Evolutionary conservation across 2,329 filamentous ascomycete genomes (phyloP).

Genomic region (Didymella sp.): DNA sequence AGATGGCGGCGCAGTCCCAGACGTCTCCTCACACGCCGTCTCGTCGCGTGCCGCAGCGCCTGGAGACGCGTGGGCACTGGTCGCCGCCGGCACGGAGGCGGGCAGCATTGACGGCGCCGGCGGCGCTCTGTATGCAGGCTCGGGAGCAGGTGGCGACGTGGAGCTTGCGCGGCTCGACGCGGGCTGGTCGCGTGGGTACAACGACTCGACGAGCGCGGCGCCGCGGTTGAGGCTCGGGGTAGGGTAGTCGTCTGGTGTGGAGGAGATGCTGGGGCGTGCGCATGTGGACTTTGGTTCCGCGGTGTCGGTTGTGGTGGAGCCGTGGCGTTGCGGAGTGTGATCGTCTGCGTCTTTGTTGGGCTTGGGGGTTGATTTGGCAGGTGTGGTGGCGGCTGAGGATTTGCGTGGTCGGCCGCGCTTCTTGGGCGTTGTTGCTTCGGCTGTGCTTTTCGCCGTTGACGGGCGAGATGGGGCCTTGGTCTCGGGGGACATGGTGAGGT

Average conservation of each 20-base stretch:
- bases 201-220: constrained; percentile 8
- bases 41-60: background rate
- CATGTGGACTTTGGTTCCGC: background rate
- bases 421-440: constrained; percentile 11
- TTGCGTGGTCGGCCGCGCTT: constrained; percentile 25
- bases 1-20: background rate
- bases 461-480: constrained; percentile 4
- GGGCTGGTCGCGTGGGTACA: constrained; percentile 5
- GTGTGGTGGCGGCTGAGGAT: constrained; percentile 14
- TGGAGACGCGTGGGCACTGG: background rate
- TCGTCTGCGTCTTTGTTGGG: background rate
- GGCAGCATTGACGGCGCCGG: background rate
- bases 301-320: background rate
- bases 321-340: background rate
- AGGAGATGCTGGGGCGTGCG: background rate
- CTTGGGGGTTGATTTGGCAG: constrained; percentile 1
- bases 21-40: background rate
- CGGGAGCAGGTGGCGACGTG: background rate
- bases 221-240: constrained; percentile 3
- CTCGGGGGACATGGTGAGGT: constrained; percentile 1
- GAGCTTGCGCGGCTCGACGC: background rate
- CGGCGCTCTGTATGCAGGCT: background rate
- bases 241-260: background rate
- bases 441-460: constrained; percentile 6
- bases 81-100: background rate